Evolutionary conservation across 106 monocot species (phyloP).

Genomic region (Alisma plantagoaquatica): DNA sequence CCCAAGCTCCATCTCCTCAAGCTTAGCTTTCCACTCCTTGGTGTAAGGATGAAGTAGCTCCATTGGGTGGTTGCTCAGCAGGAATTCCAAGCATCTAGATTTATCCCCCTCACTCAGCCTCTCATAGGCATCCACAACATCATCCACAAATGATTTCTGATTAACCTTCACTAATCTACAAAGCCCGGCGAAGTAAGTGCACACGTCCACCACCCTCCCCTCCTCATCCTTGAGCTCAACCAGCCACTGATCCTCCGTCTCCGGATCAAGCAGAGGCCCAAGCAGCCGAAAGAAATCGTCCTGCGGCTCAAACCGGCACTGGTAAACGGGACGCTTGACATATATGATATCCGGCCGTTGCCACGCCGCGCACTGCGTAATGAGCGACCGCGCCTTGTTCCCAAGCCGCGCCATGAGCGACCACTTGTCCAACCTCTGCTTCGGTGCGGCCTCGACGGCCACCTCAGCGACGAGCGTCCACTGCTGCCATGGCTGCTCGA

Average conservation of each 20-base stretch:
- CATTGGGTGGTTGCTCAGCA: conserved; percentile 74
- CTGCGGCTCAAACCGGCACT: conserved; percentile 91
- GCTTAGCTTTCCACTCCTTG: conserved; percentile 90
- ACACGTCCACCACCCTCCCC: conserved; percentile 31
- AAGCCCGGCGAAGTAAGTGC: conserved; percentile 75
- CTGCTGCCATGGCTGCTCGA: conserved; percentile 73
- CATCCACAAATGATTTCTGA: conserved; percentile 88
- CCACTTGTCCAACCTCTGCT: conserved; percentile 82
- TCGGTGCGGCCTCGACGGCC: conserved; percentile 34
- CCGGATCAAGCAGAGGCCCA: conserved; percentile 70
- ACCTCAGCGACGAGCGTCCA: conserved; percentile 89
- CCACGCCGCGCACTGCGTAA: conserved; percentile 95
- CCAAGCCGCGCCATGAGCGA: conserved; percentile 80
- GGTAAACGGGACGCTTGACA: conserved; percentile 78
- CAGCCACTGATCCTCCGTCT: conserved; percentile 44
- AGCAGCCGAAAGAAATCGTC: conserved; percentile 68
- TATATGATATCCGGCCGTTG: conserved; percentile 84
- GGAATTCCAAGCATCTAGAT: conserved; percentile 64
- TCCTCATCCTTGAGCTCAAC: conserved; percentile 37
- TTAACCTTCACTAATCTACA: conserved; percentile 64
- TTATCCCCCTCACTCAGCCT: conserved; percentile 69
- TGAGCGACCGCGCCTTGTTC: conserved; percentile 42
- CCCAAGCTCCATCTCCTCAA: conserved; percentile 87
- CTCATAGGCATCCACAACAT: conserved; percentile 81
- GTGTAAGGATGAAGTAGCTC: conserved; percentile 94